Conservation (phyloP, 352 stramenopile species). For the Phytophthora fragariaefolia region DNA sequence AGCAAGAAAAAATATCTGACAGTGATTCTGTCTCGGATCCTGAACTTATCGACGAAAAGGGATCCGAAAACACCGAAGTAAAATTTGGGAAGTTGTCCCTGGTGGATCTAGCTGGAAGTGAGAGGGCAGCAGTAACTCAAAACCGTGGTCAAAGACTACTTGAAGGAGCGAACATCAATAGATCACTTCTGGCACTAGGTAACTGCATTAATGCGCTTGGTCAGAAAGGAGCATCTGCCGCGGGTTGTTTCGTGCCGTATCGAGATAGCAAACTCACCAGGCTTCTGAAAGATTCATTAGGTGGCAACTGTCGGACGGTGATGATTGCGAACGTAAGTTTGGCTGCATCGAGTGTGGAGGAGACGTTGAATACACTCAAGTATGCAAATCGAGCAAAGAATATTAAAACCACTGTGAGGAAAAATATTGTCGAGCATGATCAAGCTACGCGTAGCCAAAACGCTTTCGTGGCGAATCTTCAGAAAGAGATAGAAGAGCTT, state of each 20-base stretch:
- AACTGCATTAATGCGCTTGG: slow-evolving; percentile 95
- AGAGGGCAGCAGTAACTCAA: slow-evolving; percentile 90
- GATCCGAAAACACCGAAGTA: slow-evolving; percentile 42
- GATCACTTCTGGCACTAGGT: slow-evolving; percentile 88
- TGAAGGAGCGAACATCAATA: slow-evolving; percentile 94
- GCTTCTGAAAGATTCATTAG: slow-evolving; percentile 91
- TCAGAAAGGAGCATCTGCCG: slow-evolving; percentile 59
- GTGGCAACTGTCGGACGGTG: slow-evolving; percentile 93
- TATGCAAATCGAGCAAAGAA: slow-evolving; percentile 94
- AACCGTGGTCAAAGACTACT: slow-evolving; percentile 86
- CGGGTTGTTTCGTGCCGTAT: slow-evolving; percentile 85
- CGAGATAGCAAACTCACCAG: slow-evolving; percentile 90
- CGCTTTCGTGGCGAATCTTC: slow-evolving; percentile 83
- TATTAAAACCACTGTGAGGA: slow-evolving; percentile 92
- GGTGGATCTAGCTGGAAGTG: slow-evolving; percentile 92
- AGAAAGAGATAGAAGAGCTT: slow-evolving; percentile 86
- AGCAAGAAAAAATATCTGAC: slow-evolving; percentile 49
- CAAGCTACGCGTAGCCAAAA: slow-evolving; percentile 89
- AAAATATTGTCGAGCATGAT: slow-evolving; percentile 90
- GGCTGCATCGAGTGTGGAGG: slow-evolving; percentile 83
- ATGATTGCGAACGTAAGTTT: slow-evolving; percentile 94
- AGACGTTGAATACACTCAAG: slow-evolving; percentile 95
- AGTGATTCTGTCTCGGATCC: slow-evolving; percentile 20
- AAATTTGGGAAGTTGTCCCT: slow-evolving; percentile 92
- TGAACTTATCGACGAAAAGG: slow-evolving; percentile 11